Conservation (phyloP, 768 basidiomycete species). For the Cystofilobasidium bisporidii region DNA sequence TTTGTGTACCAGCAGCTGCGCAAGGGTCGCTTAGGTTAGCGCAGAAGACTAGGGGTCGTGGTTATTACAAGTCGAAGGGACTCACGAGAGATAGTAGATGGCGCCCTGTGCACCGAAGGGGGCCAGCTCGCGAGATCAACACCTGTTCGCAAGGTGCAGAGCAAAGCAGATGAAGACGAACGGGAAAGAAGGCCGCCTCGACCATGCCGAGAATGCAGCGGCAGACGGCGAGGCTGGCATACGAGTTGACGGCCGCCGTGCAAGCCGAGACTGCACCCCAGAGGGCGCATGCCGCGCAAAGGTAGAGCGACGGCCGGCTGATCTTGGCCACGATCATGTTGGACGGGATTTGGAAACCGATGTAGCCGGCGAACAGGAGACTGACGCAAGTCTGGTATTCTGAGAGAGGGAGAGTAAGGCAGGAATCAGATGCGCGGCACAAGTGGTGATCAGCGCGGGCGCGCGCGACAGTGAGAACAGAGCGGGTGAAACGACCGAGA, state of each 20-base stretch:
- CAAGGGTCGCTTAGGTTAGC: background rate
- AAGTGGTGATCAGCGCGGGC: conserved; percentile 29
- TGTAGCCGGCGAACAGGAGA: background rate
- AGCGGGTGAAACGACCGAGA: background rate
- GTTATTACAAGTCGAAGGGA: too few species aligned
- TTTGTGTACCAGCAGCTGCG: conserved; percentile 8
- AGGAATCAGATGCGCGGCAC: too few species aligned
- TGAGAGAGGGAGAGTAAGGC: too few species aligned
- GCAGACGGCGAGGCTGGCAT: conserved; percentile 33
- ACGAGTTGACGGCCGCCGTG: conserved; percentile 35
- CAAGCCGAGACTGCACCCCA: conserved; percentile 35
- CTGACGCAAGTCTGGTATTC: conserved; percentile 32
- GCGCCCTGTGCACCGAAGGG: conserved; percentile 31
- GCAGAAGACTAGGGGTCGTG: background rate
- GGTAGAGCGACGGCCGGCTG: conserved; percentile 34
- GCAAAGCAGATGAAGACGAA: too few species aligned
- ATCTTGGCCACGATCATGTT: conserved; percentile 37
- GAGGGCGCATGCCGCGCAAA: conserved; percentile 32
- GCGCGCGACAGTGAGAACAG: conserved; percentile 32
- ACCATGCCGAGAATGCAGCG: conserved; percentile 31
- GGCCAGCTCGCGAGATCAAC: too few species aligned
- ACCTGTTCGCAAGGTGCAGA: background rate
- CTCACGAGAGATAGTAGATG: conserved; percentile 33
- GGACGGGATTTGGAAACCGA: conserved; percentile 10
- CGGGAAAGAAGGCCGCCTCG: conserved; percentile 2